Evolutionary conservation across 148 eudicot species (phyloP), one percentile per base, ranked within the genome.

Genomic region (Vaccinium macrocarpon): DNA sequence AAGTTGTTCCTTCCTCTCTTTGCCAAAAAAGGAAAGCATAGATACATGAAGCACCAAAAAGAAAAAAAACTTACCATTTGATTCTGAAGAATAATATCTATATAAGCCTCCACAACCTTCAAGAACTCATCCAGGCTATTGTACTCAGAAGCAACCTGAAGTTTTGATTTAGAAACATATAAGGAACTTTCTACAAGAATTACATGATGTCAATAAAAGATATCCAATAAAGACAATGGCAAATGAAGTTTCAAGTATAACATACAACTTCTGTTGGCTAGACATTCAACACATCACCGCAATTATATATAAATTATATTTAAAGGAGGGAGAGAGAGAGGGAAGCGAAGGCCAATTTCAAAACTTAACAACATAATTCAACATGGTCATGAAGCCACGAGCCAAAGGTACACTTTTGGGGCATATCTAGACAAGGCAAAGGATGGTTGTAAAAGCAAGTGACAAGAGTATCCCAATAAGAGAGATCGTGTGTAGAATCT

Each of bases 81-180:
- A 87, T 91, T 91, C 84, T 91, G 93, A 82, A 94, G 91, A 84
- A 91, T 55, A 61, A 91, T 89, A 83, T 94, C 98, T 82, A 91
- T 72, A 85, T 88, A 93, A 86, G 91, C 94, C 88, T 93, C 94
- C 71, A 92, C 83, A 57, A 93, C 90, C 88, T 85, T 94, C 89
- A 93, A 84, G 87, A 85, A 94, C 74, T 87, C 92, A 81, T 91
- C 90, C 79, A 93, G 89, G 75, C 80, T 87, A 71, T 80, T 80
- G 82, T 80, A 88, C 83, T 71, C 81, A 83, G 87, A 80, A 64
- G 84, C 84, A 82, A 87, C 91, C 98, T 94, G 94, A 86, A 90
- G 91, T 82, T 76, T 42, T 76, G 8, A 49, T 49, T 49, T 64
- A 61, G 32, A 59, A 50, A 84, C 10, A 27, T 32, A 0, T 18